A percentile compares a stretch with the other conserved stretches of the same genome.
These are phyloP conservation scores for Jatropha podagrica DNA, from an alignment of 441 rosid genomes.

Conservation along the genomic window DNA sequence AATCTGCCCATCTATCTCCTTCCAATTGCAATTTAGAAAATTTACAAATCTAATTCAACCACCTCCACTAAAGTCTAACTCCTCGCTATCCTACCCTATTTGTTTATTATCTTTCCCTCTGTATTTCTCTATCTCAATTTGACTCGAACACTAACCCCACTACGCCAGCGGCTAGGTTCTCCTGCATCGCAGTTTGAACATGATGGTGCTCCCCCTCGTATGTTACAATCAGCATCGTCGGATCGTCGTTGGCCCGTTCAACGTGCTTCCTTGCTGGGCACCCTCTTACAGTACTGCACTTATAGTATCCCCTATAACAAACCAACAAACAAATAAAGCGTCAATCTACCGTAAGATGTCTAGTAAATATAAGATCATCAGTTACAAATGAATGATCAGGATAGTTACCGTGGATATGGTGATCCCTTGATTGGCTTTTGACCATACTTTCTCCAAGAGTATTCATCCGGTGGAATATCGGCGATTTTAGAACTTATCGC, in stretches of 20 bases:
- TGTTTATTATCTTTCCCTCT: not conserved
- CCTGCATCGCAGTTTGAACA: conserved; percentile 50
- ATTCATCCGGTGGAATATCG: conserved; percentile 92
- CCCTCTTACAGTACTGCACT: conserved; percentile 76
- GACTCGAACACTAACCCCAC: conserved; percentile 55
- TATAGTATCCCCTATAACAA: conserved; percentile 77
- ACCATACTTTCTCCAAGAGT: conserved; percentile 96
- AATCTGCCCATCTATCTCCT: too few species aligned
- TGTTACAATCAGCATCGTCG: conserved; percentile 76
- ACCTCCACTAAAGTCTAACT: conserved; percentile 15
- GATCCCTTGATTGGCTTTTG: conserved; percentile 98
- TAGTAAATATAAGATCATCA: not conserved
- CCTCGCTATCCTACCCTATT: not conserved
- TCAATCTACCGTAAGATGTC: not conserved
- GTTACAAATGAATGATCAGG: not conserved
- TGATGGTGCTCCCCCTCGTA: conserved; percentile 96
- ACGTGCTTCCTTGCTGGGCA: conserved; percentile 96
- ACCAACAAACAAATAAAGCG: not conserved
- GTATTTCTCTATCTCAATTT: conserved; percentile 17
- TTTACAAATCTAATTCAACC: not conserved
- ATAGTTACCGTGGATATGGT: conserved; percentile 82
- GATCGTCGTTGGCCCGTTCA: conserved; percentile 79
- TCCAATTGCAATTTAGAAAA: too few species aligned
- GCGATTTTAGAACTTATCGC: conserved; percentile 90
- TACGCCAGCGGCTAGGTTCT: conserved; percentile 37